These are phyloP conservation scores for Globisporangium nagaii DNA, from an alignment of 352 stramenopile species.

Conservation along the genomic window DNA sequence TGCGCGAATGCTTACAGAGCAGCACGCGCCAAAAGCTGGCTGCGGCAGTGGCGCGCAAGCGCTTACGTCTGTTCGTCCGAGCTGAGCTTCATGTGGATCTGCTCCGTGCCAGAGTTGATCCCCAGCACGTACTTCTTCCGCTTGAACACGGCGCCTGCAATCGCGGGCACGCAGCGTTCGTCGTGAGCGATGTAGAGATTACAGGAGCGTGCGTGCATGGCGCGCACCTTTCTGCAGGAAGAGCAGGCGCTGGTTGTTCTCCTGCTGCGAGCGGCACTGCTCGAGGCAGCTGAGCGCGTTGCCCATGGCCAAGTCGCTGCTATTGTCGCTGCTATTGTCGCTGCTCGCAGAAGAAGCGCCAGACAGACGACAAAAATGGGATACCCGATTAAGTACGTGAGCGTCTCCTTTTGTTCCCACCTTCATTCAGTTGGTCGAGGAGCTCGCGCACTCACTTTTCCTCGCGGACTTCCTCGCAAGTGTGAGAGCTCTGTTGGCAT, in stretches of 20 bases:
- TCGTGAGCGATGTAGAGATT: too few relatives aligned
- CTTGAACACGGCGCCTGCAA: constrained; percentile 55
- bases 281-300: constrained; percentile 78
- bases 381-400: neutral
- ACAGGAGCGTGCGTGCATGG: too few relatives aligned
- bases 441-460: too few relatives aligned
- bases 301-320: too few relatives aligned
- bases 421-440: too few relatives aligned
- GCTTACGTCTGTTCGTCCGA: constrained; percentile 50
- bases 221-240: constrained; percentile 66
- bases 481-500: too few relatives aligned
- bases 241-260: constrained; percentile 56
- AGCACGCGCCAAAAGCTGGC: too few relatives aligned
- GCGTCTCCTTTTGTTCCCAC: neutral
- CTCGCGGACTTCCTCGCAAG: too few relatives aligned
- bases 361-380: too few relatives aligned
- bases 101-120: constrained; percentile 53
- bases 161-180: neutral
- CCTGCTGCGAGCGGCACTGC: constrained; percentile 63
- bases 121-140: constrained; percentile 75
- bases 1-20: neutral
- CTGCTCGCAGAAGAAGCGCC: too few relatives aligned
- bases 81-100: constrained; percentile 57
- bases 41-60: neutral
- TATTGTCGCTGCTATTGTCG: too few relatives aligned